Evolutionary conservation across 2,329 filamentous ascomycete species (phyloP).

Genomic region (Grosmannia clavigera): DNA sequence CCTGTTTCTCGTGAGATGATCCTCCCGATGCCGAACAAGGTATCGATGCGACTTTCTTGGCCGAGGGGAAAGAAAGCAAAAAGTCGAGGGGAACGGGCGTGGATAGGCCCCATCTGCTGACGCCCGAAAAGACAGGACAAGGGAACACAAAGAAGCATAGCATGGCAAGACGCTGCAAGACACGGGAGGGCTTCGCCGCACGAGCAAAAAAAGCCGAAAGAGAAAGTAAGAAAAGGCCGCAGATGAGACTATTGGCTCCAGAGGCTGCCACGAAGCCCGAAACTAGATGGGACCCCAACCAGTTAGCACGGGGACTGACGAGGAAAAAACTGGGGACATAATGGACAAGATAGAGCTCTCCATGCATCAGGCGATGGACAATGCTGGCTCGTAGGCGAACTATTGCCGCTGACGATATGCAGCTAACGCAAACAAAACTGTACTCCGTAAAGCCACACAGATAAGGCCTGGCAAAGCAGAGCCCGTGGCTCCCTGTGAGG

Average conservation of each 20-base stretch:
- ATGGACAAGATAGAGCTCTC: neutral
- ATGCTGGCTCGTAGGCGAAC: too few species aligned
- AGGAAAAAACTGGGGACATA: neutral
- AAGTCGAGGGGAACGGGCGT: too few species aligned
- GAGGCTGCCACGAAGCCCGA: constrained; percentile 19
- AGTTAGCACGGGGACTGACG: neutral
- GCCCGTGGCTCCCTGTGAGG: too few species aligned
- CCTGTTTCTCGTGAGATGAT: too few species aligned
- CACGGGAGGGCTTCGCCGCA: neutral
- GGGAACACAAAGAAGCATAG: too few species aligned
- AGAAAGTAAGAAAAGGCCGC: constrained; percentile 1
- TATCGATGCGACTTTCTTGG: too few species aligned
- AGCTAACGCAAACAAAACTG: neutral
- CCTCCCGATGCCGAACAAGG: too few species aligned
- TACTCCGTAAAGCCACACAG: neutral
- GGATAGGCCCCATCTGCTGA: too few species aligned
- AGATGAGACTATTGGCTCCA: constrained; percentile 13
- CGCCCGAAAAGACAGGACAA: too few species aligned
- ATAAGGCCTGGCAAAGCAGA: too few species aligned
- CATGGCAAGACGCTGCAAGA: neutral
- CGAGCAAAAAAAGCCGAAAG: neutral
- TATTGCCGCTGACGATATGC: neutral
- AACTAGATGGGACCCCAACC: constrained; percentile 4
- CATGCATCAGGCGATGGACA: neutral
- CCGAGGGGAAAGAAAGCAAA: too few species aligned